phyloP scores from a whole-genome alignment of 73 alveolate species.

The Blepharisma japonicum region DNA sequence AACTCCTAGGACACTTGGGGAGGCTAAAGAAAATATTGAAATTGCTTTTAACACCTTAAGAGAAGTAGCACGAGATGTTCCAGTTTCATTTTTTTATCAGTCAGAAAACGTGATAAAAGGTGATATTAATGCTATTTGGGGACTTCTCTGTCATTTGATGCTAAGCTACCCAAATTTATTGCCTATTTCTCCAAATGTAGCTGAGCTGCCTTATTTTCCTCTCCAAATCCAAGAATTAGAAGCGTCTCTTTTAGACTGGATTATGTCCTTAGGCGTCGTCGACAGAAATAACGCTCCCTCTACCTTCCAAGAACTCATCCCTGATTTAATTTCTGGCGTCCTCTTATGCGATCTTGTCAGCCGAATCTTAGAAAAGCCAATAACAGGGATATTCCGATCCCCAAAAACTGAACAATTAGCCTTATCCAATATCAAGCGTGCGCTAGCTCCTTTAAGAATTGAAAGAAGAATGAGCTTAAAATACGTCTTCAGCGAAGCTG shows the following conservation, averaged over 20 bases:
- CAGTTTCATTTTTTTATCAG: constrained; percentile 37
- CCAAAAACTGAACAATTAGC: constrained; percentile 61
- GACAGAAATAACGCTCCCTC: constrained; percentile 2
- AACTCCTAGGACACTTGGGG: constrained; percentile 42
- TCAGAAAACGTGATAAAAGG: constrained; percentile 43
- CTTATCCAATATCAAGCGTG: constrained; percentile 46
- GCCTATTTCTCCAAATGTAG: constrained; percentile 29
- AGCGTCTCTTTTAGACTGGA: not conserved
- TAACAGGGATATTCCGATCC: constrained; percentile 51
- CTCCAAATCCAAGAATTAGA: not conserved
- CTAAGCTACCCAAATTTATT: constrained; percentile 42
- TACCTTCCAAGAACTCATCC: constrained; percentile 1
- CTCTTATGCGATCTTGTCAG: constrained; percentile 44
- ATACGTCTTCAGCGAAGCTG: constrained; percentile 62
- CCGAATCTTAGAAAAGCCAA: constrained; percentile 34
- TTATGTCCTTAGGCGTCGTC: constrained; percentile 2
- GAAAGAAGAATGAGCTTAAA: constrained; percentile 49
- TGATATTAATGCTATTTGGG: constrained; percentile 51
- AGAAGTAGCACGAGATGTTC: constrained; percentile 43
- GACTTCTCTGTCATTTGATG: constrained; percentile 48
- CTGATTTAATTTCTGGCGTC: constrained; percentile 50
- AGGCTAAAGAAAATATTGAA: constrained; percentile 48
- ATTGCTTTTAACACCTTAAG: constrained; percentile 32
- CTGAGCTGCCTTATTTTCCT: constrained; percentile 19
- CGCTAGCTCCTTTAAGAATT: constrained; percentile 43